phyloP scores from a whole-genome alignment of 2,329 filamentous ascomycete species.

The Penicillium psychrosexuale region DNA sequence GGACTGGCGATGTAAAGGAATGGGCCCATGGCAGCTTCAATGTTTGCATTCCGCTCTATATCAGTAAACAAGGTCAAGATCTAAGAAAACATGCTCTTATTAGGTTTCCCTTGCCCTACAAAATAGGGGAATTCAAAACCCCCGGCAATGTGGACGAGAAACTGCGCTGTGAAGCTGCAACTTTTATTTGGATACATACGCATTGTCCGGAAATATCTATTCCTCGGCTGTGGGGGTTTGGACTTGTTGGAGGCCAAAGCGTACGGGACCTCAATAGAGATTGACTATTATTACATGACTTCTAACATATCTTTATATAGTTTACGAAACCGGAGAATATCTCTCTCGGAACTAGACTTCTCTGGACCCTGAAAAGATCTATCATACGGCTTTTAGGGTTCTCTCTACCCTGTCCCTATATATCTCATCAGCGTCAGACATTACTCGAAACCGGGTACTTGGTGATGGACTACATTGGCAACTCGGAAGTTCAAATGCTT shows the following conservation, averaged over 20 bases:
- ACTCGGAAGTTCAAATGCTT: constrained; percentile 26
- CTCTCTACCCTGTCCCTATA: constrained; percentile 24
- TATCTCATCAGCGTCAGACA: constrained; percentile 14
- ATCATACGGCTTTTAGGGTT: constrained; percentile 4
- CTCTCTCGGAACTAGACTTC: no score
- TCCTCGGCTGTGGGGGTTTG: no score
- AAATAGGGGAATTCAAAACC: constrained; percentile 37
- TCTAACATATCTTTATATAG: no score
- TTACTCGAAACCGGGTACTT: constrained; percentile 28
- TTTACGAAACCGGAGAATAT: no score
- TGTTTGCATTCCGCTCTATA: constrained; percentile 25
- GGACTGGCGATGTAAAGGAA: constrained; percentile 3
- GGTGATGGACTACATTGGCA: constrained; percentile 30
- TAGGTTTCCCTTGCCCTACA: constrained; percentile 28
- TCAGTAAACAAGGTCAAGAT: constrained; percentile 5
- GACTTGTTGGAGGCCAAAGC: no score
- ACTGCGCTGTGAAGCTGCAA: constrained; percentile 28
- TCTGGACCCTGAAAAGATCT: no score
- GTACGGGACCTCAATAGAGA: no score
- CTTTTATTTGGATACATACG: constrained; percentile 36
- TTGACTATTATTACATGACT: no score
- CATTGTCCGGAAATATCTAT: constrained; percentile 30
- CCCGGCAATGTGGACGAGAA: constrained; percentile 49
- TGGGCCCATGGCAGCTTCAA: constrained; percentile 26
- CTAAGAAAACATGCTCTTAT: constrained; percentile 24